Conservation (phyloP, 1,284 basidiomycete genomes). For the Clitocybe nebularis region DNA sequence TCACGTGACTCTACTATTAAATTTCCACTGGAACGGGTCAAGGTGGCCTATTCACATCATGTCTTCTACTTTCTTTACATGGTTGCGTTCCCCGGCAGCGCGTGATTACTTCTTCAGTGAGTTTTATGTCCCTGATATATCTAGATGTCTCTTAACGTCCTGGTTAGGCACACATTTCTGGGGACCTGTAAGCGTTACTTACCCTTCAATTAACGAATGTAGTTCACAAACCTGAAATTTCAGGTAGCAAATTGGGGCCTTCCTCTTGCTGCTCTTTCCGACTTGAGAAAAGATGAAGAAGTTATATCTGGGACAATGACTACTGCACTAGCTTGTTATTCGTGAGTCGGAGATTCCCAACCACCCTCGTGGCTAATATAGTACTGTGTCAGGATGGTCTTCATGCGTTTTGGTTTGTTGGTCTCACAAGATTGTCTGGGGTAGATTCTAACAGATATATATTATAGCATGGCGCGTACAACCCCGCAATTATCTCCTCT, state of each 20-base stretch:
- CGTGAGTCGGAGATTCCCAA: constrained; percentile 60
- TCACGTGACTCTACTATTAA: constrained; percentile 9
- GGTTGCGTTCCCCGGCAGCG: constrained; percentile 85
- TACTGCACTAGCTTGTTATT: constrained; percentile 83
- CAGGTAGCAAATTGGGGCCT: constrained; percentile 97
- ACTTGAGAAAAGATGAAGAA: constrained; percentile 90
- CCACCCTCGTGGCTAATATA: too few relatives aligned
- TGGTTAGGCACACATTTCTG: constrained; percentile 88
- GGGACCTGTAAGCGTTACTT: constrained; percentile 72
- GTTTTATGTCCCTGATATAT: constrained; percentile 27
- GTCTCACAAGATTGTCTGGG: too few relatives aligned
- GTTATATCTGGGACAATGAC: constrained; percentile 96
- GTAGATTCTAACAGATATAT: too few relatives aligned
- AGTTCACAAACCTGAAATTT: constrained; percentile 15
- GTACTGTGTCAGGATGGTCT: constrained; percentile 64
- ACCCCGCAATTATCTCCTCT: constrained; percentile 91
- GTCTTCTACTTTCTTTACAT: constrained; percentile 80
- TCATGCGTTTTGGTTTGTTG: constrained; percentile 86
- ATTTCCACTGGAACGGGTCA: not conserved
- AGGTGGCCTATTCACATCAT: constrained; percentile 34
- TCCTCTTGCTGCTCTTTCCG: constrained; percentile 86
- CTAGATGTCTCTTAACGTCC: constrained; percentile 14
- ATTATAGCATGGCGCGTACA: constrained; percentile 85
- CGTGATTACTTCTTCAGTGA: constrained; percentile 92
- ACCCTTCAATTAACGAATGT: constrained; percentile 13